Base-by-base conservation (phyloP, 2,329 filamentous ascomycete genomes). In the Aspergillus melleus region DNA sequence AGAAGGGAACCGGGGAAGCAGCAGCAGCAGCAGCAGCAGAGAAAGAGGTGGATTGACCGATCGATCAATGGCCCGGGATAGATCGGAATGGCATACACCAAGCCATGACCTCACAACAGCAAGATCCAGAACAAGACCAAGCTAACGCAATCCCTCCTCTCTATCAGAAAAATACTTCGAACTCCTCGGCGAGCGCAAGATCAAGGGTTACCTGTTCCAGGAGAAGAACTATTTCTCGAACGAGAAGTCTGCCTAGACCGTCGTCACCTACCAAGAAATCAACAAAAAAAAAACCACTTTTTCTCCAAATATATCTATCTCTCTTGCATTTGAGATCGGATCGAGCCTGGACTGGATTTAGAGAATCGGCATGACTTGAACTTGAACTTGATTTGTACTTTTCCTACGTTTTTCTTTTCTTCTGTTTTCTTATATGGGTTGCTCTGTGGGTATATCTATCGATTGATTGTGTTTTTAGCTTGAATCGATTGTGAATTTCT, bases 171-270 rank as follows among this genome's bases (percentile, higher is more conserved):
- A 85, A 65, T 89, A 88, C 74, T 82, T 89, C 61, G 83, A 88
- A 75, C 79, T 88, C 47, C 74, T 89, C 66, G 84, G 84, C 72
- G 84, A 87, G 57, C 77, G 83, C 66, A 87, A 87, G 77, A 77
- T 88, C 66, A 85, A 83, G 77, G 86, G 86, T 64, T 87, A 87
- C 72, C 72, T 88, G 64, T 86, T 85, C 66, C 79, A 86, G 72
- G 85, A 88, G 77, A 85, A 87, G 76, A 87, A 88, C 72, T 86
- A 85, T 72, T 74, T 84, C 52, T 64, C 66, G 30, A 62, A 63
- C 42, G 63, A 66, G 61, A 70, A 74, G 66, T 71, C 68, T n/a
- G 63, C 66, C 59, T 74, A 67, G 61, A 49, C 6, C 36, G 36
- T 16, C 36, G 16, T 8, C 36, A 8, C n/a, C 14, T n/a, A 42